Evolutionary conservation across 2,329 filamentous ascomycete genomes (phyloP).

Genomic region (Capronia americana): DNA sequence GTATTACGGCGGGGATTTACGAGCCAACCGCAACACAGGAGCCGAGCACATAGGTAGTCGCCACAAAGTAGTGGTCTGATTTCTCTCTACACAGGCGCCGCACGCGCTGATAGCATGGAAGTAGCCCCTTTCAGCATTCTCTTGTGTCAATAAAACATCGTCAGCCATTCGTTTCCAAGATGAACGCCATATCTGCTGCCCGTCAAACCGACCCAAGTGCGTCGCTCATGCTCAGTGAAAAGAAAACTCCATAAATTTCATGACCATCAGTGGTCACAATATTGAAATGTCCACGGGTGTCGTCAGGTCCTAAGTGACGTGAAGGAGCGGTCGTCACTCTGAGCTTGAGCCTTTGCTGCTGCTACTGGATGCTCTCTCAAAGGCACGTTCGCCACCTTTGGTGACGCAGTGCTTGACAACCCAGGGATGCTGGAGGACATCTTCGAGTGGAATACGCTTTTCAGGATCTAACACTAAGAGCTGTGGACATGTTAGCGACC

Average conservation of each 20-base stretch:
- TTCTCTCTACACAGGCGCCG: not conserved
- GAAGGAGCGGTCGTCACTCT: not conserved
- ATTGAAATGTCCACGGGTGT: not conserved
- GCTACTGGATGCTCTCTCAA: slow-evolving; percentile 25
- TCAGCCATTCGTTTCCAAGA: not conserved
- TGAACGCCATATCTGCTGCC: slow-evolving; percentile 4
- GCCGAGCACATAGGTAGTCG: no score
- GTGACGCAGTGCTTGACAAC: slow-evolving; percentile 84
- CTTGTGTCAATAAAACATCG: not conserved
- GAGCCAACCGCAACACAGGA: not conserved
- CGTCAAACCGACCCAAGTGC: not conserved
- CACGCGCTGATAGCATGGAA: not conserved
- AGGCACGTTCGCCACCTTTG: slow-evolving; percentile 37
- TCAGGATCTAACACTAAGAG: slow-evolving; percentile 91
- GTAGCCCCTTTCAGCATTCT: not conserved
- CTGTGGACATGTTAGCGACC: slow-evolving; percentile 52
- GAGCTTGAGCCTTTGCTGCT: slow-evolving; percentile 24
- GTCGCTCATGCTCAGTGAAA: slow-evolving; percentile 9
- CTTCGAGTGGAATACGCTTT: slow-evolving; percentile 87
- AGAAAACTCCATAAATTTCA: slow-evolving; percentile 22
- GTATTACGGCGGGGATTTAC: not conserved
- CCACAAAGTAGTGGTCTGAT: no score
- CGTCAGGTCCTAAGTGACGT: not conserved
- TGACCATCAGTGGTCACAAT: not conserved
- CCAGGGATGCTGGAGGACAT: slow-evolving; percentile 91